phyloP scores from a whole-genome alignment of 192 early-diverging fungal genomes.

The Bifiguratus adelaidae region DNA sequence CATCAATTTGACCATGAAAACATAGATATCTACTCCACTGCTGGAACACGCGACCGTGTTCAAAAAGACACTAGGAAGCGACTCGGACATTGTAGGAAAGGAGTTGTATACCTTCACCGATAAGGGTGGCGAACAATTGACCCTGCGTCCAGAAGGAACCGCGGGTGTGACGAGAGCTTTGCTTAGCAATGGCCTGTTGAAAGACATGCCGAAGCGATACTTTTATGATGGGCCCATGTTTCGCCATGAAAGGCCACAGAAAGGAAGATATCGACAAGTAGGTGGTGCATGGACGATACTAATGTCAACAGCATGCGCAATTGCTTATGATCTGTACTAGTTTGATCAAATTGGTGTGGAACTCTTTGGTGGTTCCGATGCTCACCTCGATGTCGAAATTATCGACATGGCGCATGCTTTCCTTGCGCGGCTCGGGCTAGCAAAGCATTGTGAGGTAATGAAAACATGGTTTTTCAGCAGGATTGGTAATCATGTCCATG shows the following conservation, averaged over 20 bases:
- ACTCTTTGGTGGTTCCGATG: slow-evolving; percentile 34
- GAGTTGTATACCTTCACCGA: slow-evolving; percentile 58
- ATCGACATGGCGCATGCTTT: slow-evolving; percentile 40
- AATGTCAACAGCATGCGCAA: background rate
- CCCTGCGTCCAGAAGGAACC: slow-evolving; percentile 61
- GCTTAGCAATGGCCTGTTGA: slow-evolving; percentile 29
- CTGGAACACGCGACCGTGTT: slow-evolving; percentile 54
- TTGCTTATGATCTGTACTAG: slow-evolving; percentile 9
- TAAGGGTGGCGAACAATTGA: slow-evolving; percentile 41
- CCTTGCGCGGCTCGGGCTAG: slow-evolving; percentile 22
- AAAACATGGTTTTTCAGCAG: background rate
- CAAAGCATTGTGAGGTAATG: slow-evolving; percentile 3
- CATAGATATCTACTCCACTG: slow-evolving; percentile 46
- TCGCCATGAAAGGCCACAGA: slow-evolving; percentile 59
- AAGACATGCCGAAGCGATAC: slow-evolving; percentile 33
- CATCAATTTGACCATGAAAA: background rate
- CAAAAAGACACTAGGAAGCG: slow-evolving; percentile 45
- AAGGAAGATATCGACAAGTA: slow-evolving; percentile 50
- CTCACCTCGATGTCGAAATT: slow-evolving; percentile 45
- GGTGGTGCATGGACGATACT: background rate
- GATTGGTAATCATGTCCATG: background rate
- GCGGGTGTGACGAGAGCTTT: slow-evolving; percentile 33
- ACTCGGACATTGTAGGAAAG: slow-evolving; percentile 58
- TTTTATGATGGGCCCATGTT: slow-evolving; percentile 62
- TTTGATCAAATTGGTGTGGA: slow-evolving; percentile 67